Base-by-base conservation (phyloP, 1,284 basidiomycete species). In the Heliocybe sulcata region DNA sequence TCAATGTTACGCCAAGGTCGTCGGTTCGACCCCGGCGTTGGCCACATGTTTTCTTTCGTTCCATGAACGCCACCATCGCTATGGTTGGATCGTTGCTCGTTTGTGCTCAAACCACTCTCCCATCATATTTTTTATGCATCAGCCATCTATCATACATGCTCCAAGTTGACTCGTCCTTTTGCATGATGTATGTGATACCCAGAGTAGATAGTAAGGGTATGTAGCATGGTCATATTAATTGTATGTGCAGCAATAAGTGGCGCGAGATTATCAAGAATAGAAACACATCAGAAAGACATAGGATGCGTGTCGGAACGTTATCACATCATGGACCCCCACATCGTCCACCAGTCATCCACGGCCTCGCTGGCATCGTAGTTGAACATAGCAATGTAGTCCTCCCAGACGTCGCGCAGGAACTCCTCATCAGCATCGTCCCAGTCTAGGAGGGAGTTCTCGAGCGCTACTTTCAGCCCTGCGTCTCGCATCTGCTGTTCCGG, bases 371-470 rank as follows among this genome's bases (percentile, higher is more conserved):
- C 59, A 29, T 56, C 49, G 52, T 62, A 59, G 14, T 52, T 56
- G 49, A 59, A 63, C 19, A 59, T 31, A 47, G 54, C 56, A 9
- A 58, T 49, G 49, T 62, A 55, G 16, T 55, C 60, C 19, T 53
- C 60, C 53, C 58, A 60, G 53, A 60, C 57, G 19, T 49, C 54
- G 42, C 56, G 52, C 27, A 63, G 33, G 38, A 54, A 38, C 31
- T 55, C 58, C 19, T 63, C 61, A 45, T 61, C 61, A 52, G 55
- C 58, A 20, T 59, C 57, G 23, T 59, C 57, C n/a, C 55, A 54
- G 35, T n/a, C 25, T 22, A 14, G 23, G 20, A 23, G 33, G 27
- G 26, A 14, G 35, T 26, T 42, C n/a, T 31, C n/a, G 20, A 42
- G 6, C 2, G 38, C 19, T 23, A 42, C 42, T 19, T 56, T 35